phyloP scores from a whole-genome alignment of 139 green algal genomes.

The Chlamydomonas applanata region DNA sequence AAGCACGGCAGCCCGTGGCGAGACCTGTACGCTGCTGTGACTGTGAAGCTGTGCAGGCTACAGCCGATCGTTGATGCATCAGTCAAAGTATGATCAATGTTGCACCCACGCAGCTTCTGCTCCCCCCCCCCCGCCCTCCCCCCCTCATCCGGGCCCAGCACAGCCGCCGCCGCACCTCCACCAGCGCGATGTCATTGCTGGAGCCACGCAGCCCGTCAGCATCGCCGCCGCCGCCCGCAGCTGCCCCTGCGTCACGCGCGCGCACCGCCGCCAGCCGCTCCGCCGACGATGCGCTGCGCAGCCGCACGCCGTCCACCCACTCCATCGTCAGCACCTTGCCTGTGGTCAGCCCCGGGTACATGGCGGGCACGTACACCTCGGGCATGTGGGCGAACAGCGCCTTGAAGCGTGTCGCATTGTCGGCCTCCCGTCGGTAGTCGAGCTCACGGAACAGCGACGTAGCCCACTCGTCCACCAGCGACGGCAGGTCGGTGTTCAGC shows the following conservation, averaged over 20 bases:
- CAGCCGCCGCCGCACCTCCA: constrained; percentile 53
- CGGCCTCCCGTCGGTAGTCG: constrained; percentile 78
- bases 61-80: too few species aligned
- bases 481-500: constrained; percentile 83
- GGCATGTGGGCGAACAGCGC: constrained; percentile 46
- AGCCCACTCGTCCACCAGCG: constrained; percentile 89
- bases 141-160: too few species aligned
- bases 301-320: constrained; percentile 82
- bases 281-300: constrained; percentile 51
- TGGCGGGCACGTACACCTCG: constrained; percentile 55
- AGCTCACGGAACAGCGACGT: constrained; percentile 77
- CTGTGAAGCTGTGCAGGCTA: too few species aligned
- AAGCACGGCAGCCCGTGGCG: too few species aligned
- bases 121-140: too few species aligned
- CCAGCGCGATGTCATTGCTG: constrained; percentile 70
- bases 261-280: neutral
- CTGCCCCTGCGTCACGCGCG: neutral
- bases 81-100: too few species aligned
- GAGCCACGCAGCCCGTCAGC: constrained; percentile 29
- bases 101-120: too few species aligned
- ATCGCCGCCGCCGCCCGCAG: constrained; percentile 1
- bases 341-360: constrained; percentile 47
- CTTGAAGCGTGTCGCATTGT: constrained; percentile 61
- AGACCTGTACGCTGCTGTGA: too few species aligned
- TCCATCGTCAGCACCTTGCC: constrained; percentile 79